Percentiles rank a stretch among this genome's conserved stretches.
Evolutionary conservation across 176 grass and related monocot genomes (phyloP).

Genomic region (Cenchrus purpureus): DNA sequence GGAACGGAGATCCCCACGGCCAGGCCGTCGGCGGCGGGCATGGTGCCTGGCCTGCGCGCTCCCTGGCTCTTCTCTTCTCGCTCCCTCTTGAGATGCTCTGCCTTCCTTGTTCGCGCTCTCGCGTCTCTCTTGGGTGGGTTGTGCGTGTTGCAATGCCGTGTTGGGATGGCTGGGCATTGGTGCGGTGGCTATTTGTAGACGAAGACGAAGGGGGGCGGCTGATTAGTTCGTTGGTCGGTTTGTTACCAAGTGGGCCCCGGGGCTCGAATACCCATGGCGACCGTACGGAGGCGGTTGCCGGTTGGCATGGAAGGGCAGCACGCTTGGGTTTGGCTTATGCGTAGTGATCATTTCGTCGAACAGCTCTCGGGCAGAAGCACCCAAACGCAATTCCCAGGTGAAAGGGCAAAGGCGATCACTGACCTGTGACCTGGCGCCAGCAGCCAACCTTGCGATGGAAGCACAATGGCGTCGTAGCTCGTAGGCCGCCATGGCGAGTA

Average conservation of each 20-base stretch:
- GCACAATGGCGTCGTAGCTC: too few relatives aligned
- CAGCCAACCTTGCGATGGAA: too few relatives aligned
- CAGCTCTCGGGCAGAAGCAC: too few relatives aligned
- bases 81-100: not conserved
- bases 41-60: not conserved
- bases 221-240: not conserved
- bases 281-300: not conserved
- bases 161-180: not conserved
- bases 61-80: not conserved
- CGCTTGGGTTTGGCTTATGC: too few relatives aligned
- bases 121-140: not conserved
- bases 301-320: too few relatives aligned
- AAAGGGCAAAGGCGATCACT: too few relatives aligned
- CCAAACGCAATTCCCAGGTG: too few relatives aligned
- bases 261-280: not conserved
- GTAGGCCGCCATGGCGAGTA: too few relatives aligned
- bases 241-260: not conserved
- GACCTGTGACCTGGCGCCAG: too few relatives aligned
- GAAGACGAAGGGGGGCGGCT: not conserved
- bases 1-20: not conserved
- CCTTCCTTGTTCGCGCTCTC: not conserved
- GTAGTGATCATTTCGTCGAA: too few relatives aligned
- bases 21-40: not conserved
- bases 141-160: not conserved
- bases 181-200: constrained; percentile 6